Evolutionary conservation across 2,329 filamentous ascomycete species (phyloP), one percentile per base, ranked within the genome.

Genomic region (Atkinsonella texensis): DNA sequence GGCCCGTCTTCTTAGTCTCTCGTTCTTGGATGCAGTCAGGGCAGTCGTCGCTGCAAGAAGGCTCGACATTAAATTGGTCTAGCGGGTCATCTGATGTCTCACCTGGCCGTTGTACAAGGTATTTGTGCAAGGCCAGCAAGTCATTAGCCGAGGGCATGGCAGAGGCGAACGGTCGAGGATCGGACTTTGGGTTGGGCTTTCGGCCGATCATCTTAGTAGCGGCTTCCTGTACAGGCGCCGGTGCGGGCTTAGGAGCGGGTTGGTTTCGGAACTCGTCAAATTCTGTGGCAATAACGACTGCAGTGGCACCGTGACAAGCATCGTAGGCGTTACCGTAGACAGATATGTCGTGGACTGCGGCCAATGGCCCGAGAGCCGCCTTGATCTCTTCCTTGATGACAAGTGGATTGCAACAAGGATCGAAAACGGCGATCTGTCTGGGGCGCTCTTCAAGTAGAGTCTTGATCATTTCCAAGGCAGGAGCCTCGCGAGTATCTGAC

Each of bases 401-500:
- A 4, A 70, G 63, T 3, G 74, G 71, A 60, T 76, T 74, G 61
- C 76, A 79, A 65, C 73, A 77, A 1, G 84, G 83, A 63, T 89
- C 85, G 61, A 81, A 88, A 52, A 88, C 77, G 46, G 80, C 76
- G 48, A 88, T 75, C 62, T 84, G 79, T 4, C 70, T 70, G 0
- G 82, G 79, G 31, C 74, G 73, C 62, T 89, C 84, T 54, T 81
- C 76, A 10, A 85, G 70, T 18, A 89, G 70, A 12, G 74, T 75
- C 56, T 77, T 77, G 65, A 88, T 79, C 56, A 87, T 79, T 57
- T 83, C 80, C 20, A 87, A 74, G 0, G 84, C 82, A 0, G 84
- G 79, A 43, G 79, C 81, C 63, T 89, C 85, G 39, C 86, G 76
- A 5, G 84, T 86, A 62, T 90, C 86, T 20, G 78, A 80, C 0